These are phyloP conservation scores for Lasiodiplodia citricola DNA, from an alignment of 2,329 filamentous ascomycete genomes.

Conservation along the genomic window DNA sequence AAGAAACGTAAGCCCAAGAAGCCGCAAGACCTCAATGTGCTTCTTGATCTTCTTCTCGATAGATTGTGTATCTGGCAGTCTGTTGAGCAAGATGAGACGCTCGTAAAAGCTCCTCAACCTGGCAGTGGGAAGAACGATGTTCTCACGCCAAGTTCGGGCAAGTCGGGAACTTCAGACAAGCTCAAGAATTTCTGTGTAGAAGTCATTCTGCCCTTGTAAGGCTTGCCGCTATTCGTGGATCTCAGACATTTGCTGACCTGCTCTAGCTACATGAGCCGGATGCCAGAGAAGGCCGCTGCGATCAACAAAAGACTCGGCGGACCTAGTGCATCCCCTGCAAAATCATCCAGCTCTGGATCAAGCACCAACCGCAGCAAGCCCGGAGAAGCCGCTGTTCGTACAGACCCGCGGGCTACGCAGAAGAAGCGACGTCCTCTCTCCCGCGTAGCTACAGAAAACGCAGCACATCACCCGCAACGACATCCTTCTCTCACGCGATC, in stretches of 20 bases:
- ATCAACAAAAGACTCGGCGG: slow-evolving; percentile 80
- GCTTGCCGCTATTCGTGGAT: slow-evolving; percentile 9
- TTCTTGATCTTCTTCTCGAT: slow-evolving; percentile 77
- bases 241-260: neutral
- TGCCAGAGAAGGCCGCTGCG: slow-evolving; percentile 72
- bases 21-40: slow-evolving; percentile 67
- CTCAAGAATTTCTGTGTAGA: slow-evolving; percentile 79
- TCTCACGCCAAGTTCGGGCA: slow-evolving; percentile 32
- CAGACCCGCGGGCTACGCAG: slow-evolving; percentile 41
- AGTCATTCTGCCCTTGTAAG: slow-evolving; percentile 79
- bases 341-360: slow-evolving; percentile 53
- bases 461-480: slow-evolving; percentile 49
- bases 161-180: slow-evolving; percentile 58
- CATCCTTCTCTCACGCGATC: slow-evolving; percentile 70
- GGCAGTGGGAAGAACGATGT: slow-evolving; percentile 33
- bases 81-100: slow-evolving; percentile 63
- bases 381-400: slow-evolving; percentile 38
- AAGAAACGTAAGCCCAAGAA: slow-evolving; percentile 60
- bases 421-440: slow-evolving; percentile 61
- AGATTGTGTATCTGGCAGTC: slow-evolving; percentile 85
- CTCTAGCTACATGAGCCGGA: slow-evolving; percentile 73
- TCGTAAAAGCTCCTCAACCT: slow-evolving; percentile 35
- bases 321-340: slow-evolving; percentile 65
- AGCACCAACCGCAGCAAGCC: slow-evolving; percentile 47
- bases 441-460: slow-evolving; percentile 64